These are phyloP conservation scores for Aeminium ludgeri DNA, from an alignment of 495 filamentous ascomycete species.

Conservation along the genomic window DNA sequence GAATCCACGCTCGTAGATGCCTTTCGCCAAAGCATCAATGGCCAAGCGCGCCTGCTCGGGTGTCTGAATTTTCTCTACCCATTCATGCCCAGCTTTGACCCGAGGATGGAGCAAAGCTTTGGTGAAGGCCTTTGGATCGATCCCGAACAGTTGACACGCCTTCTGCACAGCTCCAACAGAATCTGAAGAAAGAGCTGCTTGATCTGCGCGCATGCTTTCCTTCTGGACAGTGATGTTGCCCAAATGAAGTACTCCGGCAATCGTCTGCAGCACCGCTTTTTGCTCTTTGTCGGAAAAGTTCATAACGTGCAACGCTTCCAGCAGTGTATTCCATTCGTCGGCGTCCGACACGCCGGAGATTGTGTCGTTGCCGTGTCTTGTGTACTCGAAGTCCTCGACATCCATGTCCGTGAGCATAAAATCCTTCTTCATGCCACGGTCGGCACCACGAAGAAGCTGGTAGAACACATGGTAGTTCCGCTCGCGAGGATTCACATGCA, in stretches of 20 bases:
- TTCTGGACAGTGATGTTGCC: slow-evolving; percentile 81
- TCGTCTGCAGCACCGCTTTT: slow-evolving; percentile 59
- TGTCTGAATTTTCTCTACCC: slow-evolving; percentile 95
- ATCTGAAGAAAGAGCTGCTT: slow-evolving; percentile 64
- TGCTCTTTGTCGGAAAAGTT: slow-evolving; percentile 82
- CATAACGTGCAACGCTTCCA: slow-evolving; percentile 93
- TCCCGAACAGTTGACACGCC: slow-evolving; percentile 72
- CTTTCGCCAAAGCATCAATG: slow-evolving; percentile 85
- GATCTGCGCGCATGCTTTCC: slow-evolving; percentile 78
- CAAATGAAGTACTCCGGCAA: slow-evolving; percentile 82
- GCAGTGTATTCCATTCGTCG: slow-evolving; percentile 75
- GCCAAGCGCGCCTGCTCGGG: slow-evolving; percentile 85
- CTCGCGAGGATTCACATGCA: slow-evolving; percentile 69
- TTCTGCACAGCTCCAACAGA: slow-evolving; percentile 52
- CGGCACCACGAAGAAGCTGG: slow-evolving; percentile 76
- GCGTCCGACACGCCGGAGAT: slow-evolving; percentile 82
- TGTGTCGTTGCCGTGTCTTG: slow-evolving; percentile 69
- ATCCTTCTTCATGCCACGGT: slow-evolving; percentile 49
- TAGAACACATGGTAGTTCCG: slow-evolving; percentile 98
- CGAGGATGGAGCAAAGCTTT: slow-evolving; percentile 78
- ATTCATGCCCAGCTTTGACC: slow-evolving; percentile 90
- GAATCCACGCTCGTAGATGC: slow-evolving; percentile 92
- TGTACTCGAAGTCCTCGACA: slow-evolving; percentile 82
- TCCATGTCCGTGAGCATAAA: slow-evolving; percentile 56
- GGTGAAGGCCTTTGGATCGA: slow-evolving; percentile 66